These are phyloP conservation scores for Kalmusia sp. DNA, from an alignment of 2,329 filamentous ascomycete genomes.

Conservation along the genomic window DNA sequence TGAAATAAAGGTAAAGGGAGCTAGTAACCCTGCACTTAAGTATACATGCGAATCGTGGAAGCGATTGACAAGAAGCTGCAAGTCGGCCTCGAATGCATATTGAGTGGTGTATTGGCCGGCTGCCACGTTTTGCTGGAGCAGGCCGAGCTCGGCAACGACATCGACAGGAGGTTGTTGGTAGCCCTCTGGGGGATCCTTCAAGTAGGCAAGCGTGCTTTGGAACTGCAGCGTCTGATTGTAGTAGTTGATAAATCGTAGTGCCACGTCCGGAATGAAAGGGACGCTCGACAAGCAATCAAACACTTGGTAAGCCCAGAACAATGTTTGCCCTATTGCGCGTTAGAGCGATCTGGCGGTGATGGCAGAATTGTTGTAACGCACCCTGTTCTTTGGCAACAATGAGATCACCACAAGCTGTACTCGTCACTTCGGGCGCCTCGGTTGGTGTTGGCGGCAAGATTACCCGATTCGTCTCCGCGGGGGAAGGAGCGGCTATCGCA, in stretches of 20 bases:
- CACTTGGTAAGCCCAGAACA: conserved; percentile 27
- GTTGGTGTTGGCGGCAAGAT: conserved; percentile 1
- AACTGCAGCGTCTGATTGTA: conserved; percentile 55
- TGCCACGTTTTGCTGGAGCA: conserved; percentile 33
- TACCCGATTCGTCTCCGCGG: not conserved
- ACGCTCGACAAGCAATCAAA: conserved; percentile 54
- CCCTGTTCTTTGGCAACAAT: conserved; percentile 3
- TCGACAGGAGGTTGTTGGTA: conserved; percentile 52
- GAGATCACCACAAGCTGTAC: conserved; percentile 1
- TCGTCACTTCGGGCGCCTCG: conserved; percentile 1
- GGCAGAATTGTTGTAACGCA: no score
- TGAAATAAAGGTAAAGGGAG: conserved; percentile 32
- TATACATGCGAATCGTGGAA: conserved; percentile 44
- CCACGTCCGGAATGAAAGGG: conserved; percentile 55
- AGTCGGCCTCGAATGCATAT: conserved; percentile 48
- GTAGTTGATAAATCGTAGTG: conserved; percentile 53
- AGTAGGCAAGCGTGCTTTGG: conserved; percentile 52
- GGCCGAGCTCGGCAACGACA: conserved; percentile 33
- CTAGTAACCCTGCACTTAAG: conserved; percentile 32
- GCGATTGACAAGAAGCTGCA: conserved; percentile 36
- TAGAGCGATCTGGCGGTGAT: no score
- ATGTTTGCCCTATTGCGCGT: not conserved
- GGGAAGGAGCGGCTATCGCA: not conserved
- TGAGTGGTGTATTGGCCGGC: conserved; percentile 42
- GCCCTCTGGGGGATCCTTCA: conserved; percentile 48